Percentiles rank a stretch among this genome's conserved stretches.
Evolutionary conservation across 306 rosid species (phyloP).

Genomic region (Vigna radiata): DNA sequence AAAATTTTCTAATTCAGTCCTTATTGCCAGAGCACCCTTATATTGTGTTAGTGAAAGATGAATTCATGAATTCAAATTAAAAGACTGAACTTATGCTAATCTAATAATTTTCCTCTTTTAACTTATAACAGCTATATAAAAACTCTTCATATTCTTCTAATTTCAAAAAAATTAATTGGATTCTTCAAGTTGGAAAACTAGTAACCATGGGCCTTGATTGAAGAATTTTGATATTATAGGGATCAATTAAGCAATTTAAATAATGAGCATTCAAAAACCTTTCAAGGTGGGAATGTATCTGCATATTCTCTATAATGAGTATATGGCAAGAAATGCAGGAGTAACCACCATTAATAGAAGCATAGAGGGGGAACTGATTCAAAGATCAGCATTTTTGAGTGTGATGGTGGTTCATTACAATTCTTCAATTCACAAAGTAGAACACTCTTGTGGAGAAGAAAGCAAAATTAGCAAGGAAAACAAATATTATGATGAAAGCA

Average conservation of each 20-base stretch:
- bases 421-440: too few species aligned
- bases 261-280: background rate
- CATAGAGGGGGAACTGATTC: too few species aligned
- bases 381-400: too few species aligned
- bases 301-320: background rate
- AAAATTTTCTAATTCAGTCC: background rate
- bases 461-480: too few species aligned
- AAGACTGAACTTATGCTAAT: background rate
- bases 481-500: too few species aligned
- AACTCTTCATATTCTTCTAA: background rate
- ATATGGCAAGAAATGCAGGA: background rate
- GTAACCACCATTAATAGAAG: too few species aligned
- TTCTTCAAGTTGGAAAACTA: background rate
- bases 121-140: background rate
- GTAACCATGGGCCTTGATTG: background rate
- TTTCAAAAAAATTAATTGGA: background rate
- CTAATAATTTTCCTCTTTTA: background rate
- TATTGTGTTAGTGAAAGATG: background rate
- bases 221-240: conserved; percentile 2
- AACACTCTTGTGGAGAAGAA: too few species aligned
- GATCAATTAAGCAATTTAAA: conserved; percentile 6
- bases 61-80: background rate
- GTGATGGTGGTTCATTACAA: too few species aligned
- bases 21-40: background rate
- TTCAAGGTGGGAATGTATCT: background rate